These are phyloP conservation scores for Marasmius sp. DNA, from an alignment of 1,284 basidiomycete species.

Conservation along the genomic window DNA sequence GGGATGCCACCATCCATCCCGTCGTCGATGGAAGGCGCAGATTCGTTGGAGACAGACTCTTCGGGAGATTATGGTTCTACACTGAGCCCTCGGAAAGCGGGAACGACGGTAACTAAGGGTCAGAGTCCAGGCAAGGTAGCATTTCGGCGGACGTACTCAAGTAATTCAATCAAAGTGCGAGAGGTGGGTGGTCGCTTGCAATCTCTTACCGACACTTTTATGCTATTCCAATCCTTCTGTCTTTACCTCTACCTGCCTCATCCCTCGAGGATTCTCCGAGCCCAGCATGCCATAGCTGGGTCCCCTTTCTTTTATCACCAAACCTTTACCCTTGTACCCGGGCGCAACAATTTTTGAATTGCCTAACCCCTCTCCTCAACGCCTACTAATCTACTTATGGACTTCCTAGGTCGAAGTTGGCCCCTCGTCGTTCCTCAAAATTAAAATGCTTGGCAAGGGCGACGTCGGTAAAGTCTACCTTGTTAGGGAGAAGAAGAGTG, in stretches of 20 bases:
- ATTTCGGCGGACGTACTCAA: constrained; percentile 94
- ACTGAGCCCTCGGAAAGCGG: constrained; percentile 35
- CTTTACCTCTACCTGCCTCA: too few relatives aligned
- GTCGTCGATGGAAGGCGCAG: constrained; percentile 57
- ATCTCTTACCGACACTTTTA: too few relatives aligned
- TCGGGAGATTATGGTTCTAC: constrained; percentile 59
- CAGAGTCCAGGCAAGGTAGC: constrained; percentile 64
- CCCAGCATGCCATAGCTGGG: too few relatives aligned
- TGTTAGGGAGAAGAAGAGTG: constrained; percentile 92
- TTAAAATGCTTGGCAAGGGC: constrained; percentile 94
- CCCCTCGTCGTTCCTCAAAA: constrained; percentile 89
- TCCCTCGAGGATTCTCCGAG: too few relatives aligned
- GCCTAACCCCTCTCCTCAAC: neutral
- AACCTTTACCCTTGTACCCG: too few relatives aligned
- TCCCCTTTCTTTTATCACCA: too few relatives aligned
- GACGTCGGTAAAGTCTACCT: constrained; percentile 97
- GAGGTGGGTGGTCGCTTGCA: constrained; percentile 51
- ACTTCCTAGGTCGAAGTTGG: constrained; percentile 79
- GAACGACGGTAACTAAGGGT: constrained; percentile 40
- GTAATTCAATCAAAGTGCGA: constrained; percentile 95
- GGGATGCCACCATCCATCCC: constrained; percentile 43
- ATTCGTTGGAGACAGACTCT: constrained; percentile 71
- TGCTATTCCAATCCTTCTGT: too few relatives aligned
- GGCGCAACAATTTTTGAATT: neutral
- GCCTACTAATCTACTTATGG: constrained; percentile 5